phyloP scores from a whole-genome alignment of 305 asterid species.

The Rubia balearica region DNA sequence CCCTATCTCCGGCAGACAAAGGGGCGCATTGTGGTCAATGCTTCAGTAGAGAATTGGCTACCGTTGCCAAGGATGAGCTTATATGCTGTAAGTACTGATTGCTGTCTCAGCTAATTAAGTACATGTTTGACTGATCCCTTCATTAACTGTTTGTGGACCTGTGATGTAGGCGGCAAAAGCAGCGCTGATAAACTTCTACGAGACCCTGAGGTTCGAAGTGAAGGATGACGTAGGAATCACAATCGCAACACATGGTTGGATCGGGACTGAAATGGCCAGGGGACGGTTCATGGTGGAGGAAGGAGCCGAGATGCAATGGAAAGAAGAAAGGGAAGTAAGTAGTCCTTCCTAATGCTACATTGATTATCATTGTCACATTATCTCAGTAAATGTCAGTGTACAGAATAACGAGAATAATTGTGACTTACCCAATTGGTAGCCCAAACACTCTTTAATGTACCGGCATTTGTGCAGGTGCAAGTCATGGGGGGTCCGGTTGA shows the following conservation, averaged over 20 bases:
- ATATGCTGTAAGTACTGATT: conserved; percentile 51
- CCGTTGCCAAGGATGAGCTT: conserved; percentile 97
- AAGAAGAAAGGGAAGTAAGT: conserved; percentile 83
- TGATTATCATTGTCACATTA: too few species aligned
- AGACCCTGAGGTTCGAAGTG: conserved; percentile 75
- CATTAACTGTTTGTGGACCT: too few species aligned
- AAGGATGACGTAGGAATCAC: conserved; percentile 72
- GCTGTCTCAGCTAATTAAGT: background rate
- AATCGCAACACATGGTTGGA: conserved; percentile 87
- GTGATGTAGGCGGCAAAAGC: conserved; percentile 75
- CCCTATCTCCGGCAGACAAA: conserved; percentile 63
- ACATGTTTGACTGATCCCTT: background rate
- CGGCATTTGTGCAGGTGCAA: conserved; percentile 37
- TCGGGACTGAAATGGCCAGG: conserved; percentile 66
- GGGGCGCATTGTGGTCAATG: conserved; percentile 78
- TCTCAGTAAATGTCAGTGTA: too few species aligned
- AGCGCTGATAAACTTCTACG: conserved; percentile 74
- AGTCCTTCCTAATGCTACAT: background rate
- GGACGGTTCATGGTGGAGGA: conserved; percentile 86
- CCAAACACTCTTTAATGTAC: background rate
- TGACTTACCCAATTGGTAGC: too few species aligned
- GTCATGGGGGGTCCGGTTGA: conserved; percentile 66
- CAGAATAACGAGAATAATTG: too few species aligned
- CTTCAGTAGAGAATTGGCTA: conserved; percentile 86
- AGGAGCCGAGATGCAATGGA: conserved; percentile 99